Evolutionary conservation across 306 rosid genomes (phyloP).

Genomic region (Calophaca sinica): DNA sequence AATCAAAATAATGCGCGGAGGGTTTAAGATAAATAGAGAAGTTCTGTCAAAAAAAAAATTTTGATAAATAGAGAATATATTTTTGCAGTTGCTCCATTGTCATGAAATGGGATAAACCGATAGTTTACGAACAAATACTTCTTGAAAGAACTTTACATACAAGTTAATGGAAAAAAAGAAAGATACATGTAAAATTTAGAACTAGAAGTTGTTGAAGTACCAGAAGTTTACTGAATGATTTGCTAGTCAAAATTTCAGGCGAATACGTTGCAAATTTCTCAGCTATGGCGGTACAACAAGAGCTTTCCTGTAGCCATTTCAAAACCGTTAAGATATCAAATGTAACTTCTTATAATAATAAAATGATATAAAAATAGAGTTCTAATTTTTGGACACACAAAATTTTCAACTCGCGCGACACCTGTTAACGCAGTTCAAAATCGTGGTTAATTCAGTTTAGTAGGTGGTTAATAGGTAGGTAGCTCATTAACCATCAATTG

Average conservation of each 20-base stretch:
- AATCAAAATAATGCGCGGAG: no score
- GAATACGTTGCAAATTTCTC: slow-evolving; percentile 69
- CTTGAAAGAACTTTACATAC: background rate
- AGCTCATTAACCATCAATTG: no score
- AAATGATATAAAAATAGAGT: background rate
- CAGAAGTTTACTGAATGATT: slow-evolving; percentile 79
- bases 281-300: slow-evolving; percentile 73
- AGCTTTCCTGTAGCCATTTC: slow-evolving; percentile 62
- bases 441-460: no score
- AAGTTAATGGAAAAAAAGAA: background rate
- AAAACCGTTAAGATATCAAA: background rate
- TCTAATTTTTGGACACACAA: no score
- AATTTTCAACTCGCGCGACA: no score
- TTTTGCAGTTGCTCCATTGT: background rate
- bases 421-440: no score
- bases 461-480: no score
- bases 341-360: background rate
- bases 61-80: no score
- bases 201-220: slow-evolving; percentile 50
- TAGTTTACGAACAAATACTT: slow-evolving; percentile 3
- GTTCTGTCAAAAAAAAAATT: no score
- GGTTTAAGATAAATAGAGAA: no score
- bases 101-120: background rate
- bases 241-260: slow-evolving; percentile 71
- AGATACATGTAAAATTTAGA: slow-evolving; percentile 22